These are phyloP conservation scores for Calonectria fujianensis DNA, from an alignment of 2,329 filamentous ascomycete genomes.

Conservation along the genomic window DNA sequence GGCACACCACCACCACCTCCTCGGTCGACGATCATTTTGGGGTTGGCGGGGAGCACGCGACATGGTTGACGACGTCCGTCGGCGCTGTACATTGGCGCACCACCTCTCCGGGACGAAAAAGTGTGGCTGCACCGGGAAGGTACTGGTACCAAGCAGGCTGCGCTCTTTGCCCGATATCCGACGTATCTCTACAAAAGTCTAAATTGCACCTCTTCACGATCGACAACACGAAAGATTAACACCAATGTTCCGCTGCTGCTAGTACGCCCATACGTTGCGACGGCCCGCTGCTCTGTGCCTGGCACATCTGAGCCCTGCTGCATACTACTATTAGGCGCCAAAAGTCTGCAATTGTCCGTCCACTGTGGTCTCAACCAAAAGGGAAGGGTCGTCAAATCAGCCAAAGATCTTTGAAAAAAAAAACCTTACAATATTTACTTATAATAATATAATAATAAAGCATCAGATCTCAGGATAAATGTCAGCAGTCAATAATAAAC, in stretches of 20 bases:
- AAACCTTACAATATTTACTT: background rate
- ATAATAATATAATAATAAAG: background rate
- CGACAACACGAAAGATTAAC: background rate
- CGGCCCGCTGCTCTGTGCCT: conserved; percentile 14
- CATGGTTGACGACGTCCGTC: background rate
- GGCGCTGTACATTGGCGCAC: conserved; percentile 18
- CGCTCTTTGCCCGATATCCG: background rate
- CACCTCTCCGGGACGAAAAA: background rate
- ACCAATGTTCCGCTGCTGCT: conserved; percentile 18
- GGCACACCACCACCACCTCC: background rate
- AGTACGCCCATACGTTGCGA: conserved; percentile 12
- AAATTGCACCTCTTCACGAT: background rate
- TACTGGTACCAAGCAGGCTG: conserved; percentile 7
- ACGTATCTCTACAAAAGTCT: conserved; percentile 31
- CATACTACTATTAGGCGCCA: background rate
- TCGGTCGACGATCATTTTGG: conserved; percentile 18
- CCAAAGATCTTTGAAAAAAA: background rate
- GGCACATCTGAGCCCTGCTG: background rate
- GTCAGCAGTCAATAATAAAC: background rate
- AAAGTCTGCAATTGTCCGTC: background rate
- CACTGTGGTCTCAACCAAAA: background rate
- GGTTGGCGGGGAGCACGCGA: conserved; percentile 33
- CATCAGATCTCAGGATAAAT: background rate
- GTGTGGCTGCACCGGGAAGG: background rate
- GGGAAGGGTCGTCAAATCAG: background rate